Percentiles rank a stretch among this genome's conserved stretches.
Conservation (phyloP, 768 basidiomycete genomes). For the Tulasnella sp. region DNA sequence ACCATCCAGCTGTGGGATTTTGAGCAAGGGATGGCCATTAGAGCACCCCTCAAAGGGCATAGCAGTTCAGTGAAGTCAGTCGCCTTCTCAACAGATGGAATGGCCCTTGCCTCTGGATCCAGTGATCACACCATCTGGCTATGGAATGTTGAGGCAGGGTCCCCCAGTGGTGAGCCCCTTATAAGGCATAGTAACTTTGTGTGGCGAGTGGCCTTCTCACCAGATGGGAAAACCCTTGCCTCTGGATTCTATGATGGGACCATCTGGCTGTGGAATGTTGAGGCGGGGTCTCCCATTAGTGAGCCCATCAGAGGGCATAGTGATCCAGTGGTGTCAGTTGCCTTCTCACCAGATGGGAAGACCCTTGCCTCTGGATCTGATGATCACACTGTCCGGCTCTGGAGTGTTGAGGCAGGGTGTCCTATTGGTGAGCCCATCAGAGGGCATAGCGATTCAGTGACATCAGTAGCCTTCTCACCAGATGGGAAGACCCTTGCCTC, state of each 20-base stretch:
- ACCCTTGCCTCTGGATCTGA: too few species aligned
- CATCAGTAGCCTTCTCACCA: too few species aligned
- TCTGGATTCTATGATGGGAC: constrained; percentile 15
- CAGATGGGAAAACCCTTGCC: constrained; percentile 6
- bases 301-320: too few species aligned
- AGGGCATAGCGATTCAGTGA: too few species aligned
- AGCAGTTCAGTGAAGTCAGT: background rate
- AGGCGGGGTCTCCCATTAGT: too few species aligned
- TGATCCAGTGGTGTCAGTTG: too few species aligned
- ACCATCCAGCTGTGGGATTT: too few species aligned
- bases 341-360: too few species aligned
- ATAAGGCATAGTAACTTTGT: background rate
- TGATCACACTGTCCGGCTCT: too few species aligned
- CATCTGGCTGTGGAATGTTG: background rate
- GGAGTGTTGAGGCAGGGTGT: too few species aligned
- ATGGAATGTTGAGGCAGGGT: background rate
- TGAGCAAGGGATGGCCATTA: background rate
- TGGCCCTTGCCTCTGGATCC: constrained; percentile 1
- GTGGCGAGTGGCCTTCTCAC: constrained; percentile 12
- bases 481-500: too few species aligned
- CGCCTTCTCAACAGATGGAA: constrained; percentile 13
- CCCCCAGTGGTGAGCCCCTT: background rate
- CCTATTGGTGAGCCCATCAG: too few species aligned
- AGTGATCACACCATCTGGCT: constrained; percentile 13
- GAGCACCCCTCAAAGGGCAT: background rate